phyloP scores from a whole-genome alignment of 2,329 filamentous ascomycete species.

The Trichoderma sp. region DNA sequence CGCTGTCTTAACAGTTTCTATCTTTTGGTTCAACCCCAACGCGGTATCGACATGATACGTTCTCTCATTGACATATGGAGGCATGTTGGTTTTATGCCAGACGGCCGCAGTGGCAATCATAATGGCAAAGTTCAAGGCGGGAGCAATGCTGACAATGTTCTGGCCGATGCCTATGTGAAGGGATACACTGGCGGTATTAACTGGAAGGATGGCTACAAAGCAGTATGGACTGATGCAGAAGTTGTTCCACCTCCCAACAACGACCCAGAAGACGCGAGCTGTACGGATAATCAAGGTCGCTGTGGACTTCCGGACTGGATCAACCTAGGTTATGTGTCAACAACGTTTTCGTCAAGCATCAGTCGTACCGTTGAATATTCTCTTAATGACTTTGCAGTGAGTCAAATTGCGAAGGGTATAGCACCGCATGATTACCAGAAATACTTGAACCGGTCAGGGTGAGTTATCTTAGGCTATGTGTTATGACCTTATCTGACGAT shows the following conservation, averaged over 20 bases:
- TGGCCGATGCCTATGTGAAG: constrained; percentile 61
- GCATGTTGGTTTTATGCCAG: constrained; percentile 52
- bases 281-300: constrained; percentile 51
- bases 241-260: constrained; percentile 49
- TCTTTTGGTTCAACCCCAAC: constrained; percentile 12
- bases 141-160: constrained; percentile 58
- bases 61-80: constrained; percentile 59
- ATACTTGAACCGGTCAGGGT: constrained; percentile 40
- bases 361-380: constrained; percentile 58
- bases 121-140: constrained; percentile 59
- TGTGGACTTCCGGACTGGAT: constrained; percentile 61
- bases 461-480: not conserved
- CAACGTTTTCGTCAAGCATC: constrained; percentile 50
- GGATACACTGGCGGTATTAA: constrained; percentile 45
- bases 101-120: constrained; percentile 54
- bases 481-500: not conserved
- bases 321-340: constrained; percentile 54
- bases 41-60: constrained; percentile 35
- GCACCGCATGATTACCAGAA: constrained; percentile 47
- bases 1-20: constrained; percentile 38
- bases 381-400: constrained; percentile 57
- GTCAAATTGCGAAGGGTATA: constrained; percentile 38
- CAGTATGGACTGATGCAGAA: constrained; percentile 57
- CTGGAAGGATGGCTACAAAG: constrained; percentile 53
- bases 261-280: constrained; percentile 49